phyloP scores from a whole-genome alignment of 805 yeast species.

The Teunomyces funiuensis region DNA sequence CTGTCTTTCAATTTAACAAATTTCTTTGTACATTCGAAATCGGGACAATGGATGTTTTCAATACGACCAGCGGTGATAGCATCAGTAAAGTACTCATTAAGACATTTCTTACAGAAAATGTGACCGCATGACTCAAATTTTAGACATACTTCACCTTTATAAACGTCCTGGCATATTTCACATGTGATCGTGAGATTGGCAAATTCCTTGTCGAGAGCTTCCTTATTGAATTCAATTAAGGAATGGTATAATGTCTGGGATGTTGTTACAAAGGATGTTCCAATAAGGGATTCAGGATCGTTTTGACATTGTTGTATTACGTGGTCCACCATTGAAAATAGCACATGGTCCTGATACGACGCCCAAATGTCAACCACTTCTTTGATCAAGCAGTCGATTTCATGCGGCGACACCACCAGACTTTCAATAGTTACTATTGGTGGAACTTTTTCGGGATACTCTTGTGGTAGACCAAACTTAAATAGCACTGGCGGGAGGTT shows the following conservation, averaged over 20 bases:
- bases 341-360: conserved; percentile 34
- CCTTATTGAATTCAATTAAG: conserved; percentile 19
- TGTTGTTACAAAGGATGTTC: neutral
- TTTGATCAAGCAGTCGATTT: conserved; percentile 12
- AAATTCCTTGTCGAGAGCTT: conserved; percentile 24
- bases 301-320: neutral
- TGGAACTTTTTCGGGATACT: conserved; percentile 32
- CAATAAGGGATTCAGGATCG: conserved; percentile 7
- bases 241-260: conserved; percentile 4
- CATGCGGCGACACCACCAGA: conserved; percentile 26
- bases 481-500: conserved; percentile 33
- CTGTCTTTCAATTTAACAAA: conserved; percentile 16
- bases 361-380: conserved; percentile 33
- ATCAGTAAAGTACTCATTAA: conserved; percentile 41
- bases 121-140: conserved; percentile 56
- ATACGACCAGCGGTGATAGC: conserved; percentile 50
- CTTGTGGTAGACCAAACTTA: conserved; percentile 27
- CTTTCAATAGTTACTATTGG: conserved; percentile 28
- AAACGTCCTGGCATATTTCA: conserved; percentile 54
- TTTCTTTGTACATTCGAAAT: conserved; percentile 45
- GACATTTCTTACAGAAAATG: conserved; percentile 60
- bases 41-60: conserved; percentile 57
- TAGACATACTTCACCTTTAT: conserved; percentile 44
- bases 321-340: conserved; percentile 45
- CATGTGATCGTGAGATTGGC: conserved; percentile 44